Evolutionary conservation across 208 protist genomes (phyloP).

Genomic region (Leishmania guyanensis): DNA sequence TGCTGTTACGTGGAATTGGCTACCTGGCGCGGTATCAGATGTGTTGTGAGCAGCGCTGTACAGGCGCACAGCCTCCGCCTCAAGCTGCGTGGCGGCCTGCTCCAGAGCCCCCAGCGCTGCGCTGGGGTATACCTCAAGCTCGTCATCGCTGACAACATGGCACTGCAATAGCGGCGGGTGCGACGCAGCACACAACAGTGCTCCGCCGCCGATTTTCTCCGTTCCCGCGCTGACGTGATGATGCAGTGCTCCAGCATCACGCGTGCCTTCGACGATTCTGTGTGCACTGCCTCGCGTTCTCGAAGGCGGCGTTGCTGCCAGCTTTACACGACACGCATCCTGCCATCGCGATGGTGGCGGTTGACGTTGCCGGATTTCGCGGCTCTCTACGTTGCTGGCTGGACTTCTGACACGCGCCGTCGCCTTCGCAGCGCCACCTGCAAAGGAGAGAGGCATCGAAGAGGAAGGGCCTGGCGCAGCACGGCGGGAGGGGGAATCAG

Average conservation of each 20-base stretch:
- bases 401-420: background rate
- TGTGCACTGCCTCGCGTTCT: background rate
- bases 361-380: background rate
- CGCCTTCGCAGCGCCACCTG: background rate
- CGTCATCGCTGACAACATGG: background rate
- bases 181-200: background rate
- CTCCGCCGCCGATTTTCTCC: background rate
- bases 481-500: background rate
- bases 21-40: conserved; percentile 2
- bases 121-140: conserved; percentile 19
- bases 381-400: background rate
- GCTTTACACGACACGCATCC: background rate
- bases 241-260: background rate
- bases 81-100: conserved; percentile 21
- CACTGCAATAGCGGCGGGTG: conserved; percentile 3
- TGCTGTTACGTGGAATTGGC: background rate
- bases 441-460: background rate
- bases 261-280: background rate
- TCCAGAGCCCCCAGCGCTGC: conserved; percentile 16
- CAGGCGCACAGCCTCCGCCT: conserved; percentile 13
- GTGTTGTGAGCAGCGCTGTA: background rate
- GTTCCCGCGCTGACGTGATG: background rate
- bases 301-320: background rate
- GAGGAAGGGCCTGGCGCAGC: background rate
- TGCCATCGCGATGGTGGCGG: background rate